Base-by-base conservation (phyloP, 345 rosid genomes). In the Erucastrum elatum region DNA sequence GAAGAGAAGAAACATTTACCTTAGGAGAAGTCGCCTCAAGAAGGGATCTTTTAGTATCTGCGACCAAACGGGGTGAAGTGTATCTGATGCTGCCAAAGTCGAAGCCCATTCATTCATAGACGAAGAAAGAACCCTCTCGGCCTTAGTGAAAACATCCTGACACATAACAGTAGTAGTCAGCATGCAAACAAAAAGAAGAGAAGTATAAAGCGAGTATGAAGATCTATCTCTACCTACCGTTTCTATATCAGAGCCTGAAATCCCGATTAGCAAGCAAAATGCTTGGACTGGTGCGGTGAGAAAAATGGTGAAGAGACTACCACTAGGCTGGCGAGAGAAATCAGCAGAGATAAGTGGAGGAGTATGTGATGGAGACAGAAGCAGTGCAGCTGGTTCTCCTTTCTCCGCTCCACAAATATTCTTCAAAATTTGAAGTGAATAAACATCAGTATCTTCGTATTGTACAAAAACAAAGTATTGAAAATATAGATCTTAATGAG, bases 371-470 rank as follows among this genome's bases (percentile, higher is more conserved):
- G 98, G 93, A 16, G 98, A 94, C 49, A 92, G 80, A 82, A 94
- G 93, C 75, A 94, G 68, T n/a, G 95, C 98, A 33, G 98, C 94
- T 72, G 89, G 87, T 83, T 94, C 98, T 77, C 98, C 98, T 86
- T 92, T 92, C 85, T 94, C 98, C 64, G 89, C 85, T 80, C 98
- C 97, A 85, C 82, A 84, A 13, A 92, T 81, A 59, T 84, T 85
- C 97, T 92, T 83, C 77, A 69, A 4, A 79, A 68, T 41, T 71
- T 49, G 9, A 61, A 41, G 66, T 37, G 49, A 39, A 17, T 6
- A 35, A 64, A n/a, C 64, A 66, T 66, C 61, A 34, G 35, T 31
- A 39, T 68, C 46, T 55, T 5, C 21, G 49, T 13, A 25, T 26
- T 13, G 29, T 60, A 25, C 31, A 6, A 29, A 65, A 25, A n/a